Percentiles rank a stretch among this genome's conserved stretches.
Evolutionary conservation across 2,329 filamentous ascomycete species (phyloP).

Genomic region (Scedosporium aurantiacum): DNA sequence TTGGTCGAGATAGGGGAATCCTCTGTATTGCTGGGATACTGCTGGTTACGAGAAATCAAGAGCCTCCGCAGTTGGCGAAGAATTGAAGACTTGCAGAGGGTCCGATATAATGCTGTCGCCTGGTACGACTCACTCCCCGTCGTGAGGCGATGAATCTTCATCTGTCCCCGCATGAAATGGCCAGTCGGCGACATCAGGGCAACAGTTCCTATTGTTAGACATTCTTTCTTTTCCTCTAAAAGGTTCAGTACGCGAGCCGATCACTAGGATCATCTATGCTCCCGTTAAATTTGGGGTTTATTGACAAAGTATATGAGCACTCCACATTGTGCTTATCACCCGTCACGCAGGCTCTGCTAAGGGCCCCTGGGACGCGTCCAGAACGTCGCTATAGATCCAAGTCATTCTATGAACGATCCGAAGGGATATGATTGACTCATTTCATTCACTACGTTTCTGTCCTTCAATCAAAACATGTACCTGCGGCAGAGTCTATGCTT

Average conservation of each 20-base stretch:
- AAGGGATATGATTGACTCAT: no score
- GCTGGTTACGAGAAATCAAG: constrained; percentile 9
- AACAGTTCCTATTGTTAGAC: constrained; percentile 12
- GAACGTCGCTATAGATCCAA: constrained; percentile 17
- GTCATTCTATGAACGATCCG: neutral
- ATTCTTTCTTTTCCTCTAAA: constrained; percentile 16
- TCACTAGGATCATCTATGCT: constrained; percentile 25
- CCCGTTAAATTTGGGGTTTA: constrained; percentile 26
- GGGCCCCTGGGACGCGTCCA: constrained; percentile 21
- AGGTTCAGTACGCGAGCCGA: constrained; percentile 14
- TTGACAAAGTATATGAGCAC: constrained; percentile 22
- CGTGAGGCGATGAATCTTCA: constrained; percentile 2
- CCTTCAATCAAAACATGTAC: constrained; percentile 11
- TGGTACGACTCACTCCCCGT: constrained; percentile 14
- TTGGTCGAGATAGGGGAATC: constrained; percentile 9
- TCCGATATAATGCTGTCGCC: constrained; percentile 25
- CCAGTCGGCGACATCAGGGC: neutral
- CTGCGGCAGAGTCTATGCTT: constrained; percentile 23
- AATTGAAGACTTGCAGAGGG: constrained; percentile 26
- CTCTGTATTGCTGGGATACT: neutral
- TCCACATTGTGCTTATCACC: constrained; percentile 21
- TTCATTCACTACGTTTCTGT: neutral
- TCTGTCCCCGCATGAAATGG: neutral
- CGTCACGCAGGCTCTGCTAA: constrained; percentile 20
- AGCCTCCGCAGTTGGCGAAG: constrained; percentile 22